These are phyloP conservation scores for Noccaea bulbosa DNA, from an alignment of 345 rosid species.

Conservation along the genomic window DNA sequence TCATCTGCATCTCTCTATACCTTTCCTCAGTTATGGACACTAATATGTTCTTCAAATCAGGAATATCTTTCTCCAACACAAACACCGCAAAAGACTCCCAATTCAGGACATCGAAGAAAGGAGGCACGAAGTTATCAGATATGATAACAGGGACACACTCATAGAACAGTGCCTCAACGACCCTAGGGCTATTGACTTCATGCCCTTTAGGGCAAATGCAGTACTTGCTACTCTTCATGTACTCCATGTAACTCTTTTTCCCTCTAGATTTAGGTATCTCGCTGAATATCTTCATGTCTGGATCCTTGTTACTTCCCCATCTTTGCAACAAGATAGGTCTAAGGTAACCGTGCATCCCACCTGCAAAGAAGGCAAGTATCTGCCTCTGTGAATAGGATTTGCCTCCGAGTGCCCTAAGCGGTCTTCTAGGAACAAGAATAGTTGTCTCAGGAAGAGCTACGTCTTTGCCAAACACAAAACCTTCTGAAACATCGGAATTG, in stretches of 20 bases:
- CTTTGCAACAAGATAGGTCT: slow-evolving; percentile 72
- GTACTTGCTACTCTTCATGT: slow-evolving; percentile 95
- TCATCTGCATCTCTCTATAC: slow-evolving; percentile 69
- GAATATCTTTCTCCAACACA: slow-evolving; percentile 81
- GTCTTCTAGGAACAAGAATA: slow-evolving; percentile 60
- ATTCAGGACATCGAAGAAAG: slow-evolving; percentile 75
- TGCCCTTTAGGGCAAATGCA: slow-evolving; percentile 94
- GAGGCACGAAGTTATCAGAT: slow-evolving; percentile 91
- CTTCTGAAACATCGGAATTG: slow-evolving; percentile 84
- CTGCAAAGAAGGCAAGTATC: slow-evolving; percentile 89
- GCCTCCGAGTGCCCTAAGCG: slow-evolving; percentile 72
- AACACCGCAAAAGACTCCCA: slow-evolving; percentile 96
- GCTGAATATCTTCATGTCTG: slow-evolving; percentile 83
- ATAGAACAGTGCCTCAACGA: slow-evolving; percentile 85
- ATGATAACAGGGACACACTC: slow-evolving; percentile 94
- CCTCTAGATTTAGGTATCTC: slow-evolving; percentile 63
- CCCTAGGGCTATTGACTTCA: slow-evolving; percentile 93
- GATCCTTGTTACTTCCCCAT: slow-evolving; percentile 82
- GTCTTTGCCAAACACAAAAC: slow-evolving; percentile 87
- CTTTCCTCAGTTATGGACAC: slow-evolving; percentile 61
- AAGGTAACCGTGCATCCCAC: slow-evolving; percentile 87
- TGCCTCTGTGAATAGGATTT: slow-evolving; percentile 68
- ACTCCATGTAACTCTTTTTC: slow-evolving; percentile 62
- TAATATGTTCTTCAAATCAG: slow-evolving; percentile 77
- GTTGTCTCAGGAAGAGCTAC: slow-evolving; percentile 85